These are phyloP conservation scores for Epichloe gansuensis DNA, from an alignment of 2,329 filamentous ascomycete genomes.

Conservation along the genomic window DNA sequence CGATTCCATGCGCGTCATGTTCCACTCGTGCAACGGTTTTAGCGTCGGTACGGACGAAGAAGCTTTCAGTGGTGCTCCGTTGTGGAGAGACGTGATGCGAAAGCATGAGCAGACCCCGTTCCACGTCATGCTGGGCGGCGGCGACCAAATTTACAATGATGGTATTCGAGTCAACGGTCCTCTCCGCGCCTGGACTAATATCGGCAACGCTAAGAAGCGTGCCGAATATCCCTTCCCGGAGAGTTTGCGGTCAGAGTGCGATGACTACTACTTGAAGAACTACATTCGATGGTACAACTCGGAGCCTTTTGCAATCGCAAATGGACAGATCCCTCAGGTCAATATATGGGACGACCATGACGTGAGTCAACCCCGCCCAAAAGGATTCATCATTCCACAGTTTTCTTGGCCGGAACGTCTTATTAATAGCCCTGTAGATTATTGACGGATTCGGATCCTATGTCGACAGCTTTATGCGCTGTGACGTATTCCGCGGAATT, in stretches of 20 bases:
- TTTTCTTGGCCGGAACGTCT: neutral
- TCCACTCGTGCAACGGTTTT: slow-evolving; percentile 96
- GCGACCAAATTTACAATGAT: slow-evolving; percentile 96
- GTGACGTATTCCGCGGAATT: slow-evolving; percentile 80
- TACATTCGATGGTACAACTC: slow-evolving; percentile 76
- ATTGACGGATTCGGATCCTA: slow-evolving; percentile 93
- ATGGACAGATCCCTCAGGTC: slow-evolving; percentile 85
- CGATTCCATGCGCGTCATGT: slow-evolving; percentile 96
- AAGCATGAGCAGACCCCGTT: slow-evolving; percentile 69
- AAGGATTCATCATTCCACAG: neutral
- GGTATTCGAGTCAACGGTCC: slow-evolving; percentile 77
- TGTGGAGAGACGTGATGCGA: slow-evolving; percentile 90
- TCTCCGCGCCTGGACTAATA: slow-evolving; percentile 68
- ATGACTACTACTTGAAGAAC: slow-evolving; percentile 82
- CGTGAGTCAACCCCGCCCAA: slow-evolving; percentile 26
- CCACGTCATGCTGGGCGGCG: slow-evolving; percentile 90
- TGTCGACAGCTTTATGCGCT: slow-evolving; percentile 84
- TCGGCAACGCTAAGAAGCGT: slow-evolving; percentile 72
- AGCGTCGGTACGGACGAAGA: slow-evolving; percentile 75
- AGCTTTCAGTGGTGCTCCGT: slow-evolving; percentile 75
- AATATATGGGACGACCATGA: slow-evolving; percentile 99
- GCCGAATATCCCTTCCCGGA: slow-evolving; percentile 65
- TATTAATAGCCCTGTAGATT: slow-evolving; percentile 42
- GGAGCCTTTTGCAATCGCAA: slow-evolving; percentile 74
- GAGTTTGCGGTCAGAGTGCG: slow-evolving; percentile 68